Evolutionary conservation across 805 yeast genomes (phyloP), one percentile per base, ranked within the genome.

Genomic region (Monosporozyma yasuniensis): DNA sequence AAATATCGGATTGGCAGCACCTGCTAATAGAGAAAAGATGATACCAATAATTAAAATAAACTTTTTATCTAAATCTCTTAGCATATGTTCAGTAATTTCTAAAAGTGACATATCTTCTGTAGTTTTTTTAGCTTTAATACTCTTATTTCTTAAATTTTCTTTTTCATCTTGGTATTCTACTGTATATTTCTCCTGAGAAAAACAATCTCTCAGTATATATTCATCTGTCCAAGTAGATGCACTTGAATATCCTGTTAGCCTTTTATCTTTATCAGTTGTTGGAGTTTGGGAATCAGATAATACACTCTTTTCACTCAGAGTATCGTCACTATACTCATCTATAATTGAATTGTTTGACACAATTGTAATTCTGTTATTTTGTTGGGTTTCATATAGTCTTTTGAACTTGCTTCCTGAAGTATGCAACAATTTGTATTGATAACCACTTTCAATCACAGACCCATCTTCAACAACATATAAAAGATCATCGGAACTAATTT

Each of bases 1-100:
- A 54, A 93, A 88, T 0, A 86, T 67, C 0, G 98, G 97, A 51
- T 80, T 82, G 1, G 78, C 65, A 0, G 75, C 75, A 10, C 95
- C 90, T 52, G 82, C 79, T 0, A 77, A 44, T 0, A 81, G 53
- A 0, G 89, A 72, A 4, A 75, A 55, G 0, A 75, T 0, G 1
- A 85, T 49, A 0, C 96, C 97, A 0, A 75, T 0, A 0, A 63
- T 11, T 0, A 80, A 57, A 3, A 65, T 52, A 3, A 42, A 22
- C 43, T 62, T 69, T 9, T 63, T 1, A 61, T 62, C 7, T 34
- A 52, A 7, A 58, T 51, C 72, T 70, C 64, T 18, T 7, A 59
- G 47, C 72, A 53, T 50, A 18, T 54, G 58, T 37, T 50, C 57
- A 32, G 68, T 59, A 4, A 71, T 67, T 2, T 54, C 38, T 3